Evolutionary conservation across 441 rosid species (phyloP), one percentile per base, ranked within the genome.

Genomic region (Populus hybrid): DNA sequence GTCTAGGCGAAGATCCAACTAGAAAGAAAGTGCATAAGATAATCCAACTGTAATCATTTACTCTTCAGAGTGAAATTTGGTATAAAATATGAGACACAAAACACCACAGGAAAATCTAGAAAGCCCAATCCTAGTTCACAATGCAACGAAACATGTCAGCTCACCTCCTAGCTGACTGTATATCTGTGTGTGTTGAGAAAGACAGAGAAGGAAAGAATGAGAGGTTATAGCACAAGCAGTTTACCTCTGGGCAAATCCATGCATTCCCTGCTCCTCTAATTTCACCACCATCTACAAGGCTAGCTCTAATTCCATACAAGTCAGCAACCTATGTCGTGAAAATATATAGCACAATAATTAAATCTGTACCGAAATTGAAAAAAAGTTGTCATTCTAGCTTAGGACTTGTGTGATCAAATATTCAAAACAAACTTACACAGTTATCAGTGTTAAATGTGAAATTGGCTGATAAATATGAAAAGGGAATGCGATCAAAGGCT

Each of bases 201-300:
- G 61, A 54, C 3, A 18, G n/a, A 50, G 59, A 18, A 54, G 57
- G 57, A 50, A 16, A 50, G 57, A 50, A 18, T 5, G 61, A 16
- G 61, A 50, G 8, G 59, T 16, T 54, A 65, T 10, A 65, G 32
- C 23, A 36, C 18, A 38, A 79, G 76, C 71, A 70, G 67, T 46
- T 80, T 86, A 97, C 99, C 97, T 97, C 99, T 10, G 94, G 98
- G 83, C 98, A 97, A 74, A 97, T 85, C 99, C 99, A 97, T 72
- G 98, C 98, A 90, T 97, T 97, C 81, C 99, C 99, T 46, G 99
- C 99, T 77, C 99, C 99, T 70, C 99, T 92, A 87, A 97, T 93
- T 82, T 97, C 99, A 79, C 99, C 98, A 80, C 99, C 99, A 89
- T 97, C 99, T 77, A 97, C 99, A 87, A 94, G 97, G 86, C 88